These are phyloP conservation scores for Chlorencoelia australis DNA, from an alignment of 2,329 filamentous ascomycete genomes.

Conservation along the genomic window DNA sequence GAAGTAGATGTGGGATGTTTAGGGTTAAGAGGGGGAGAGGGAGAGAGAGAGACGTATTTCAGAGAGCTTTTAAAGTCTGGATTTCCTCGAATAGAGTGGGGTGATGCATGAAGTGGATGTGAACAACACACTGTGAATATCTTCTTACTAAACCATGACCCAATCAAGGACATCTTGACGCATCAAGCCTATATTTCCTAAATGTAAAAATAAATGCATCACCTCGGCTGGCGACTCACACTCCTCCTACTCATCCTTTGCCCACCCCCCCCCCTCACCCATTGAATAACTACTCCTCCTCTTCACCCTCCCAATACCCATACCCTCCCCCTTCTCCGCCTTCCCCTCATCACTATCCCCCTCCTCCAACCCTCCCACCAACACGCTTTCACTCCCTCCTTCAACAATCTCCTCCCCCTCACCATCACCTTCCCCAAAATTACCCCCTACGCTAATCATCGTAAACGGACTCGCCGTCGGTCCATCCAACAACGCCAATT, in stretches of 20 bases:
- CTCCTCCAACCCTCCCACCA: slow-evolving; percentile 11
- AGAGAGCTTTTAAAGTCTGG: too few relatives aligned
- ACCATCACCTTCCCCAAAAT: slow-evolving; percentile 27
- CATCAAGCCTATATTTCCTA: not conserved
- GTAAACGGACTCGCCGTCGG: slow-evolving; percentile 49
- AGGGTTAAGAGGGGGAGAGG: not conserved
- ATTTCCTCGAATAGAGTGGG: too few relatives aligned
- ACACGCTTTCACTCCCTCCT: slow-evolving; percentile 7
- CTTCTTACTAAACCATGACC: not conserved
- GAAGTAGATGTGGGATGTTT: too few relatives aligned
- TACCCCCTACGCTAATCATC: slow-evolving; percentile 25
- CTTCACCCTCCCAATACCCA: slow-evolving; percentile 8
- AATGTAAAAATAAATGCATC: slow-evolving; percentile 1
- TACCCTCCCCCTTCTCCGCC: slow-evolving; percentile 22
- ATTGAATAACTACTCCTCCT: slow-evolving; percentile 12
- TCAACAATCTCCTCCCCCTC: slow-evolving; percentile 10
- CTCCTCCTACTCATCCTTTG: slow-evolving; percentile 19
- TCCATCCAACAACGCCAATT: slow-evolving; percentile 39
- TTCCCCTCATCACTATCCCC: slow-evolving; percentile 17
- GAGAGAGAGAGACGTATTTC: not conserved
- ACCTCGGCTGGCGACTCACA: slow-evolving; percentile 19
- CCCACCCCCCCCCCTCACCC: slow-evolving; percentile 9
- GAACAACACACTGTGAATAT: not conserved
- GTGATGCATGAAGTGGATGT: not conserved
- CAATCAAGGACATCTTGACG: not conserved